Conservation (phyloP, 768 basidiomycete genomes). For the Atractiella rhizophila region DNA sequence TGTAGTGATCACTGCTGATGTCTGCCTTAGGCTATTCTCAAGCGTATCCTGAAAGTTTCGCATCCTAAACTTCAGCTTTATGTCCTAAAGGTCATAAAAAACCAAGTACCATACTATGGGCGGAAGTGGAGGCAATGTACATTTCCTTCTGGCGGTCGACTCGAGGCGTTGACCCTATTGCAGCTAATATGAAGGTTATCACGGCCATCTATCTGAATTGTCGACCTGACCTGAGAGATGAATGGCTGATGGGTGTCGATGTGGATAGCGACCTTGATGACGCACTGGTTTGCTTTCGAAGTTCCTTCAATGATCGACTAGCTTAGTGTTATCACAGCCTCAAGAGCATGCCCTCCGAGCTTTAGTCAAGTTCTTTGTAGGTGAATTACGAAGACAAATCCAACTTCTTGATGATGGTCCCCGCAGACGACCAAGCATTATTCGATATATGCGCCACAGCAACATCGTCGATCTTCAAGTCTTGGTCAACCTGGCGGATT, state of each 20-base stretch:
- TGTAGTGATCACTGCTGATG: neutral
- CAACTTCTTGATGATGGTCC: too few relatives aligned
- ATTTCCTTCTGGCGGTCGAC: constrained; percentile 14
- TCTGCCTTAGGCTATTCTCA: constrained; percentile 60
- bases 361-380: constrained; percentile 86
- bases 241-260: constrained; percentile 85
- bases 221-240: constrained; percentile 83
- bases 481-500: constrained; percentile 20
- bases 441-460: constrained; percentile 29
- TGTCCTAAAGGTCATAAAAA: constrained; percentile 89
- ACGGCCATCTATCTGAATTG: constrained; percentile 95
- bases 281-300: constrained; percentile 34
- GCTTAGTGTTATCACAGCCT: constrained; percentile 29
- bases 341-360: constrained; percentile 86
- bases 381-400: too few relatives aligned
- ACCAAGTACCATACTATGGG: constrained; percentile 92
- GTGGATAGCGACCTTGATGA: constrained; percentile 73
- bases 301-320: neutral
- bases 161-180: neutral
- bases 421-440: constrained; percentile 85
- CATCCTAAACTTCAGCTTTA: constrained; percentile 86
- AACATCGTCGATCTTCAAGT: constrained; percentile 46
- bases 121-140: constrained; percentile 91
- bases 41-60: constrained; percentile 74
- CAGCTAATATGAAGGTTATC: constrained; percentile 99